Conservation (phyloP, 2,329 filamentous ascomycete genomes). For the Microcyclosporella mali region DNA sequence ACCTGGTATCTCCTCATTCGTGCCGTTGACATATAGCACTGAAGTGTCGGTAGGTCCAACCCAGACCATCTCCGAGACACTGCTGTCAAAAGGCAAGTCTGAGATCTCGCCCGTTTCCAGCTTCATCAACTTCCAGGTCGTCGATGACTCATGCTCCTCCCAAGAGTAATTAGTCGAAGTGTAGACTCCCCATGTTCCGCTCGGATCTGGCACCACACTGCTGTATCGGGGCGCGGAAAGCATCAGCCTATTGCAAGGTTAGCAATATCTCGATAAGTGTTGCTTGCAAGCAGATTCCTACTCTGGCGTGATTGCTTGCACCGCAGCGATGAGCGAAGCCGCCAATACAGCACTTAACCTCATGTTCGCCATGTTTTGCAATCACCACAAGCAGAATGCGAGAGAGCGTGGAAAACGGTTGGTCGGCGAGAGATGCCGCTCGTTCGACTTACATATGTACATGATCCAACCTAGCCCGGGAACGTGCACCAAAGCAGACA, state of each 20-base stretch:
- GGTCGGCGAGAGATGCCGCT: no score
- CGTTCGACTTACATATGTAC: no score
- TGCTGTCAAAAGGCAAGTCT: conserved; percentile 16
- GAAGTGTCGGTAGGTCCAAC: conserved; percentile 28
- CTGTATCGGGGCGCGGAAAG: conserved; percentile 24
- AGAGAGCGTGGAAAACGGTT: background rate
- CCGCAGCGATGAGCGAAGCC: background rate
- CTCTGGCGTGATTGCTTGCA: conserved; percentile 13
- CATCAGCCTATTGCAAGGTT: conserved; percentile 19
- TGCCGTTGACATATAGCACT: conserved; percentile 27
- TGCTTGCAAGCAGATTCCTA: conserved; percentile 1
- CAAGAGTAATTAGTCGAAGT: conserved; percentile 21
- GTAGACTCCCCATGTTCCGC: conserved; percentile 30
- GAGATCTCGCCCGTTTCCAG: conserved; percentile 19
- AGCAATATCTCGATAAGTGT: no score
- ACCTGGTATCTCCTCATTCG: conserved; percentile 19
- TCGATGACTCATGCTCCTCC: conserved; percentile 18
- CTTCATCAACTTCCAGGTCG: conserved; percentile 21
- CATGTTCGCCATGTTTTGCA: background rate
- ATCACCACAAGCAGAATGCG: background rate
- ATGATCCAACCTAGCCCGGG: no score
- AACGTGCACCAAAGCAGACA: no score
- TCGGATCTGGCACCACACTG: conserved; percentile 18
- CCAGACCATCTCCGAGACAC: conserved; percentile 26
- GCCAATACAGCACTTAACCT: background rate